A percentile compares a stretch with the other conserved stretches of the same genome.
Conservation (phyloP, 441 rosid species). For the Flueggea neowawraea region DNA sequence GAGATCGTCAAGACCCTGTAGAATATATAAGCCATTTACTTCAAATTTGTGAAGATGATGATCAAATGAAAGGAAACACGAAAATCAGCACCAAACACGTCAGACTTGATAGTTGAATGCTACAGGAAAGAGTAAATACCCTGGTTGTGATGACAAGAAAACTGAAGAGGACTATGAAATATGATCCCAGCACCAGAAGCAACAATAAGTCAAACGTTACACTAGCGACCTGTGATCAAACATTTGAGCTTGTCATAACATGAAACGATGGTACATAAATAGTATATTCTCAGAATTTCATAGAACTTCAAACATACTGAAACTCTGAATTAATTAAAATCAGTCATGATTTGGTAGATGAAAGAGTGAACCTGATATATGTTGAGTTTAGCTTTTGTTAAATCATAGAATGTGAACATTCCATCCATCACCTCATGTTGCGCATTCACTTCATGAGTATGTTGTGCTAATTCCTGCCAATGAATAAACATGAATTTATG, state of each 20-base stretch:
- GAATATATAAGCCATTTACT: constrained; percentile 1
- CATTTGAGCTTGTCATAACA: constrained; percentile 2
- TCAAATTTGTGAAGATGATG: too few species aligned
- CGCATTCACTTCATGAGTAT: constrained; percentile 63
- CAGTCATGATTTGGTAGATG: background rate
- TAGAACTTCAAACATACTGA: background rate
- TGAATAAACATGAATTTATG: background rate
- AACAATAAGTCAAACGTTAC: constrained; percentile 94
- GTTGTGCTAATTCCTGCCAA: constrained; percentile 82
- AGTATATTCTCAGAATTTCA: background rate
- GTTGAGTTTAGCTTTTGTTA: constrained; percentile 69
- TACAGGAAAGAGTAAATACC: constrained; percentile 36
- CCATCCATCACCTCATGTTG: constrained; percentile 89
- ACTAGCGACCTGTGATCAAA: constrained; percentile 80
- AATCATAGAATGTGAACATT: constrained; percentile 87
- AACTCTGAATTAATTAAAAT: background rate
- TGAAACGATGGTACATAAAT: background rate
- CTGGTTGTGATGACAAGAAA: constrained; percentile 92
- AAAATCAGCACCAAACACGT: too few species aligned
- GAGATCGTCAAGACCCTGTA: constrained; percentile 94
- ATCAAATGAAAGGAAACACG: too few species aligned
- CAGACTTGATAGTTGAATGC: background rate
- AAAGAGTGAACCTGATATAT: constrained; percentile 71
- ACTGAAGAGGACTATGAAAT: constrained; percentile 84
- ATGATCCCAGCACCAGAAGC: constrained; percentile 90